Evolutionary conservation across 176 grass and related monocot species (phyloP).

Genomic region (Oryza coarctata): DNA sequence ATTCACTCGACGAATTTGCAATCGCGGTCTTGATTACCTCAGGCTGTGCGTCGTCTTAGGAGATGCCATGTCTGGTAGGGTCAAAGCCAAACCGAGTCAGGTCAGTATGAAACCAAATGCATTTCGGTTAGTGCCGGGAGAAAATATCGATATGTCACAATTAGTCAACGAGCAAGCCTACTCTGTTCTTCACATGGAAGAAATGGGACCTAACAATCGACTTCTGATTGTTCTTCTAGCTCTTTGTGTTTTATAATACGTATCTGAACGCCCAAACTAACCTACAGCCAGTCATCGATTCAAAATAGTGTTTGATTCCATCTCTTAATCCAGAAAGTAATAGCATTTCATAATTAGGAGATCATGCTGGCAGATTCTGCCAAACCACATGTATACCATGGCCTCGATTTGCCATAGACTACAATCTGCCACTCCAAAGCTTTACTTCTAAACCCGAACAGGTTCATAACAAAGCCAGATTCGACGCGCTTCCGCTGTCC

Average conservation of each 20-base stretch:
- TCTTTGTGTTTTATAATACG: background rate
- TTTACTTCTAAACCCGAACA: background rate
- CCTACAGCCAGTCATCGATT: background rate
- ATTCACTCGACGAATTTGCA: background rate
- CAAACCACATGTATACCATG: background rate
- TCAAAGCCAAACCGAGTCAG: background rate
- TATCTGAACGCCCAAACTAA: background rate
- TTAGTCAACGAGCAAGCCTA: slow-evolving; percentile 14
- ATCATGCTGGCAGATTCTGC: background rate
- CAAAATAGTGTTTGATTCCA: background rate
- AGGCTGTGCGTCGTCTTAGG: slow-evolving; percentile 13
- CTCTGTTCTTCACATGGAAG: background rate
- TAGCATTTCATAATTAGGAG: background rate
- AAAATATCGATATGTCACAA: background rate
- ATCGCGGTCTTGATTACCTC: slow-evolving; percentile 5
- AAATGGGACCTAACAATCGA: background rate
- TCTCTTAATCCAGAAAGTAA: background rate
- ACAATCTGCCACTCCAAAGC: background rate
- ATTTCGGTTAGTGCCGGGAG: slow-evolving; percentile 14
- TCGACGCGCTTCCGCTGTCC: background rate
- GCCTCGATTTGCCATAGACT: background rate
- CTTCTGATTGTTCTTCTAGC: background rate
- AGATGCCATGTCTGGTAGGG: slow-evolving; percentile 2
- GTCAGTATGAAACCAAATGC: slow-evolving; percentile 18
- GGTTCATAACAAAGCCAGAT: background rate